A percentile compares a stretch with the other conserved stretches of the same genome.
Evolutionary conservation across 2,329 filamentous ascomycete species (phyloP).

Genomic region (Alternaria arborescens): DNA sequence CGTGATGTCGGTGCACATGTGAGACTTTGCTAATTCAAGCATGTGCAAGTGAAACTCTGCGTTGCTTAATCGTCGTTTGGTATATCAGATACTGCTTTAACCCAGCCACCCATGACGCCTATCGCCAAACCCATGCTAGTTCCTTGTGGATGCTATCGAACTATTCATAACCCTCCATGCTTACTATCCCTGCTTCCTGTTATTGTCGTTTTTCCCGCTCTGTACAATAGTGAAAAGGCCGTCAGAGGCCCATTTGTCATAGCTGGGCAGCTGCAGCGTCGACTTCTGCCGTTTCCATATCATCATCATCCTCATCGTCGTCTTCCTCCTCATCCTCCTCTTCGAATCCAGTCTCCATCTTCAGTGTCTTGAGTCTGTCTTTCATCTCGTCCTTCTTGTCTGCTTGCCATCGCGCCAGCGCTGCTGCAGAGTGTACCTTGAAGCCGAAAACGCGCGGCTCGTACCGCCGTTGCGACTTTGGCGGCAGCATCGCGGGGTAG

Average conservation of each 20-base stretch:
- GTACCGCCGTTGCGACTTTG: constrained; percentile 86
- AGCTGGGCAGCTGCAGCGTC: constrained; percentile 36
- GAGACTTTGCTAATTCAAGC: background rate
- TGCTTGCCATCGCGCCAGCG: constrained; percentile 91
- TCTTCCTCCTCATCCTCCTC: constrained; percentile 70
- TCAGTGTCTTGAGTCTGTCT: constrained; percentile 71
- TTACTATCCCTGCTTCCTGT: background rate
- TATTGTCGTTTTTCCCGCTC: background rate
- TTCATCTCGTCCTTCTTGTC: constrained; percentile 83
- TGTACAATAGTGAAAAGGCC: constrained; percentile 11
- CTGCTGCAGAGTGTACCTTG: constrained; percentile 88
- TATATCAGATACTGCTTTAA: constrained; percentile 23
- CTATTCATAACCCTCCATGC: constrained; percentile 9
- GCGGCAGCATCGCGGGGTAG: constrained; percentile 86
- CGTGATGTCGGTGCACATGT: background rate
- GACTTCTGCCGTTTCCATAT: constrained; percentile 46
- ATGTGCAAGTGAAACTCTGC: background rate
- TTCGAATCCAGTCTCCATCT: constrained; percentile 81
- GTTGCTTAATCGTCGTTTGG: constrained; percentile 2
- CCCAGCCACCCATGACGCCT: constrained; percentile 30
- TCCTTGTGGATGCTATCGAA: constrained; percentile 11
- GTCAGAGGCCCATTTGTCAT: constrained; percentile 22
- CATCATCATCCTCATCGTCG: constrained; percentile 63
- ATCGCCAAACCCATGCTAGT: constrained; percentile 32
- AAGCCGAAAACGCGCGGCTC: constrained; percentile 93